These are phyloP conservation scores for Tylopilus felleus DNA, from an alignment of 768 basidiomycete species.

Conservation along the genomic window DNA sequence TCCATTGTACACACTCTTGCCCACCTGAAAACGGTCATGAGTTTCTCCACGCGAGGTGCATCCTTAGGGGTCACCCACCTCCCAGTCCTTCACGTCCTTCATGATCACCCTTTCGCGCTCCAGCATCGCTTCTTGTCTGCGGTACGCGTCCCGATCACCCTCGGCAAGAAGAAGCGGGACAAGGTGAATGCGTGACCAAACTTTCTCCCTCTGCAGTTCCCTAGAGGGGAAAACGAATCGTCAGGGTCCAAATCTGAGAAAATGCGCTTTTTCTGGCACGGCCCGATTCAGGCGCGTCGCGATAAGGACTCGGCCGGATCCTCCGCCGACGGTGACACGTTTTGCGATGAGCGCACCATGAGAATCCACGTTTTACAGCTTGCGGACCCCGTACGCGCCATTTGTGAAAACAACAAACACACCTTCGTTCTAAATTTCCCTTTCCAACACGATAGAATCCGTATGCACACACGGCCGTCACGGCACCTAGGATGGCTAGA, in stretches of 20 bases:
- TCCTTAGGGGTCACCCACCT: slow-evolving; percentile 58
- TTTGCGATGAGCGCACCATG: slow-evolving; percentile 59
- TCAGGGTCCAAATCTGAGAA: slow-evolving; percentile 42
- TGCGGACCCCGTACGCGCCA: slow-evolving; percentile 44
- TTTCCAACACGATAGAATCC: slow-evolving; percentile 90
- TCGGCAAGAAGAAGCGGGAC: slow-evolving; percentile 91
- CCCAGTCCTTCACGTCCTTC: slow-evolving; percentile 92
- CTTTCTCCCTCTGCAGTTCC: slow-evolving; percentile 89
- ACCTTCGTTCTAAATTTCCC: slow-evolving; percentile 94
- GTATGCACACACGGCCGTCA: slow-evolving; percentile 79
- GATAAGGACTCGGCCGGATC: slow-evolving; percentile 48
- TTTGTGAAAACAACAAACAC: slow-evolving; percentile 36
- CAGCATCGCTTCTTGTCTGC: slow-evolving; percentile 72
- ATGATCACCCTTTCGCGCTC: slow-evolving; percentile 86
- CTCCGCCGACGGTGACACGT: slow-evolving; percentile 59
- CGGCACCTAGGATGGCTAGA: slow-evolving; percentile 79
- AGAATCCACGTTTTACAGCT: slow-evolving; percentile 63
- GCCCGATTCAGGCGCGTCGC: slow-evolving; percentile 35
- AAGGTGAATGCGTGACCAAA: slow-evolving; percentile 94
- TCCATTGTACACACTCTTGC: slow-evolving; percentile 84
- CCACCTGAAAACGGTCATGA: slow-evolving; percentile 49
- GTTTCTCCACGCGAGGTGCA: slow-evolving; percentile 19
- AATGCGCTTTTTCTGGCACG: slow-evolving; percentile 39
- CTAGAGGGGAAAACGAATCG: slow-evolving; percentile 45
- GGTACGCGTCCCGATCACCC: slow-evolving; percentile 85